Conservation (phyloP, 148 eudicot species). For the Chenopodium formosanum region DNA sequence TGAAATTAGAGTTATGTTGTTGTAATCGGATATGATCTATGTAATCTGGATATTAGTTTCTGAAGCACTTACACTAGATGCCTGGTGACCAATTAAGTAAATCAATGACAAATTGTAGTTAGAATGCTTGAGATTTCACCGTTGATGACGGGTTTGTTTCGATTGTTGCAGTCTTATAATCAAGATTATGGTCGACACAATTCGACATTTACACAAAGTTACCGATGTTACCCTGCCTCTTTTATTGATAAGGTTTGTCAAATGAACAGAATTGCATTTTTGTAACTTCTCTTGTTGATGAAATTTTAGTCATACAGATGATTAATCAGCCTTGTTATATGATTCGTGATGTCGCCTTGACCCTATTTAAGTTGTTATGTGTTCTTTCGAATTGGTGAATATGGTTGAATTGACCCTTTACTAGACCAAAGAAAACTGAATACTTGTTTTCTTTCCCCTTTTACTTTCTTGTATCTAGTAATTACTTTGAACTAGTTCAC, state of each 20-base stretch:
- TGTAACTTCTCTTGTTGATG: background rate
- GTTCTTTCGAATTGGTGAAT: background rate
- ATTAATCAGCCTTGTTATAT: slow-evolving; percentile 5
- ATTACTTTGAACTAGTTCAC: background rate
- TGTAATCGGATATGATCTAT: background rate
- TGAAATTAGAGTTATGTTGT: background rate
- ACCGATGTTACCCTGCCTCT: slow-evolving; percentile 39
- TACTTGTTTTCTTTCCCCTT: background rate
- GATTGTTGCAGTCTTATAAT: slow-evolving; percentile 25
- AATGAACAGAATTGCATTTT: background rate
- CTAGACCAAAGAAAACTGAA: background rate
- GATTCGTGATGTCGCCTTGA: background rate
- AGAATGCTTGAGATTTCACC: background rate
- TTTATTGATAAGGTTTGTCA: slow-evolving; percentile 35
- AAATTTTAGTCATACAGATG: background rate
- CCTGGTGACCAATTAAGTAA: background rate
- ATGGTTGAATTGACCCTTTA: background rate
- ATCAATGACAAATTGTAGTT: background rate
- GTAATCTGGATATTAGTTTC: background rate
- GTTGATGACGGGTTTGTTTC: slow-evolving; percentile 24
- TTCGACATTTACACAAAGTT: slow-evolving; percentile 31
- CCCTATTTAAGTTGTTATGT: background rate
- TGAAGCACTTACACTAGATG: too few relatives aligned
- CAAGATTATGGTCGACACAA: slow-evolving; percentile 19
- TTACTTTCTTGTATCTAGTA: background rate